Evolutionary conservation across 768 basidiomycete genomes (phyloP), one percentile per base, ranked within the genome.

Genomic region (Xerocomellus amylosporus): DNA sequence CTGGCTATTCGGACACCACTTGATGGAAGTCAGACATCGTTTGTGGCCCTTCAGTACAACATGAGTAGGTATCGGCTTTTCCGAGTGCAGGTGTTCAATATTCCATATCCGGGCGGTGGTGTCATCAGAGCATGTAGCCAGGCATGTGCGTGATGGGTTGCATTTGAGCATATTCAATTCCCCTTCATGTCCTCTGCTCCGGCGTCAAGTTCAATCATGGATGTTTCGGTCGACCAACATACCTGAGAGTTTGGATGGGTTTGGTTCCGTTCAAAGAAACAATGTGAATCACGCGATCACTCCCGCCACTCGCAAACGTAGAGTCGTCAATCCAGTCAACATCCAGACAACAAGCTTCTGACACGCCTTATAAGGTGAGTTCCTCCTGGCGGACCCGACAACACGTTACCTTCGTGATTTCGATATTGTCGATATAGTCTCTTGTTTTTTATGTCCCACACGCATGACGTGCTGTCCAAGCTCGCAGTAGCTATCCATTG

Each of bases 61-160:
- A 15, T 55, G 60, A 19, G 55, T 49, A 8, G 59, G 45, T 31
- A 47, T 41, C 10, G 58, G 42, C 51, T 71, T 68, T 40, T 64
- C 70, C 38, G 60, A 45, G 55, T 68, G 67, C 20, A 82, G 60
- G 46, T 77, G 75, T 49, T 80, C 80, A 46, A 88, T 71, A 50
- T 81, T 78, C 90, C 90, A 93, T 61, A 93, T 79, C 36, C 87
- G 83, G 19, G 87, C 85, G 0, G 88, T 90, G 58, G 74, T 74
- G 58, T 93, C 91, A 63, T 93, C 91, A 1, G 91, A 90, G 67
- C 88, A 90, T 6, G 89, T 88, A 13, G 88, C 89, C 41, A 93
- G 65, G 39, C 80, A 79, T 30, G 86, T 88, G 36, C 79, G 74
- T n/a, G 79, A 73, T 15, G 80, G 74, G 56, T 87, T 91, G 59